phyloP scores from a whole-genome alignment of 345 rosid genomes.

The sweet orange (Citrus sinensis) region DVS_A1.0 CM039163.1:50183001-50183500 shows the following conservation, averaged over 20 bases:
- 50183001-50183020: conserved; percentile 70
- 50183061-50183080: conserved; percentile 81
- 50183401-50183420: conserved; percentile 27
- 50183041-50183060: conserved; percentile 81
- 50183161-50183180: no score
- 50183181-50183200: not conserved
- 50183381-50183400: conserved; percentile 89
- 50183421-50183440: not conserved
- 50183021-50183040: conserved; percentile 56
- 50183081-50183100: conserved; percentile 97
- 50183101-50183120: conserved; percentile 12
- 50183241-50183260: no score
- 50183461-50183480: no score
- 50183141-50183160: no score
- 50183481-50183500: conserved; percentile 50
- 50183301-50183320: conserved; percentile 30
- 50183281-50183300: not conserved
- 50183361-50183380: conserved; percentile 60
- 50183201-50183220: not conserved
- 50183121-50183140: not conserved
- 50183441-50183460: not conserved
- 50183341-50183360: conserved; percentile 67
- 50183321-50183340: conserved; percentile 76
- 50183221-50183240: not conserved
- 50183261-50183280: no score